Conservation (phyloP, 2,329 filamentous ascomycete genomes). For the Bipolaris zeicola region DNA sequence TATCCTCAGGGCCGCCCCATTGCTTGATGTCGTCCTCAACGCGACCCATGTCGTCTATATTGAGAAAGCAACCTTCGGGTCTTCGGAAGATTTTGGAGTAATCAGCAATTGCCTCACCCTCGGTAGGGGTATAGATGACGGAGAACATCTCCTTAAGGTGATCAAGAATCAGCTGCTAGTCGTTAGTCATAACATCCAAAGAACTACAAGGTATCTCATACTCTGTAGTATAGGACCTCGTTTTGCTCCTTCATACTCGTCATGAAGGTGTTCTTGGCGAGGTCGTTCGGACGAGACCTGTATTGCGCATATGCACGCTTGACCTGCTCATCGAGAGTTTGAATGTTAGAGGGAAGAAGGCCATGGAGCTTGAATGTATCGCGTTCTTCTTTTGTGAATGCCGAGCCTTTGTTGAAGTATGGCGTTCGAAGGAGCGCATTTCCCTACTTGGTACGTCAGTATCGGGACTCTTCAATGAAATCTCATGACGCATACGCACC, state of each 20-base stretch:
- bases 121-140: conserved; percentile 89
- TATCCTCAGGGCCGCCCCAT: conserved; percentile 72
- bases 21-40: conserved; percentile 70
- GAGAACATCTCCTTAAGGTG: conserved; percentile 88
- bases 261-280: conserved; percentile 88
- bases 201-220: conserved; percentile 40
- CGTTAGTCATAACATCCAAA: conserved; percentile 7
- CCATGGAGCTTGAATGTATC: conserved; percentile 72
- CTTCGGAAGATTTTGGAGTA: conserved; percentile 78
- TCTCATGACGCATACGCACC: conserved; percentile 19
- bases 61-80: conserved; percentile 81
- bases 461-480: background rate
- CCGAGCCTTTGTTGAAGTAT: conserved; percentile 83
- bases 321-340: conserved; percentile 77
- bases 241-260: conserved; percentile 86
- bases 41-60: conserved; percentile 69
- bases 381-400: conserved; percentile 73
- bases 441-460: conserved; percentile 29
- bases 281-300: conserved; percentile 62
- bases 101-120: conserved; percentile 85
- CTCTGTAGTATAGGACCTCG: conserved; percentile 78
- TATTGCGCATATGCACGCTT: conserved; percentile 83
- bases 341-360: conserved; percentile 72
- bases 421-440: conserved; percentile 65
- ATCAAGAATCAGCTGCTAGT: conserved; percentile 68